Conservation (phyloP, 164 flowering plant genomes). For the Saururus chinensis region DNA sequence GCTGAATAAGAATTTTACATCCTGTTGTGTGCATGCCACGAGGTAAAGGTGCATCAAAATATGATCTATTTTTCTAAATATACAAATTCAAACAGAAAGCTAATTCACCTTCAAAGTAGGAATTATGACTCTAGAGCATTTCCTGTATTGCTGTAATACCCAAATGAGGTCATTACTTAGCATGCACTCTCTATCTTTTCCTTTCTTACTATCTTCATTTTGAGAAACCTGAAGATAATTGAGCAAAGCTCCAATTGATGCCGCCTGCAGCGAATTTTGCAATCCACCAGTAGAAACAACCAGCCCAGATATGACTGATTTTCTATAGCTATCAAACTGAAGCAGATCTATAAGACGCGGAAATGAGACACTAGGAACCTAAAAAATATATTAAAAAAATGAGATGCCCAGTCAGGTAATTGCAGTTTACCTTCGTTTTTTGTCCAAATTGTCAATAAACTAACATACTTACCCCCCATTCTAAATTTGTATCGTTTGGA, state of each 20-base stretch:
- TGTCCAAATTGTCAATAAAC: neutral
- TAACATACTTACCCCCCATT: conserved; percentile 67
- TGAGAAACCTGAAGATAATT: conserved; percentile 51
- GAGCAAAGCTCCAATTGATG: conserved; percentile 59
- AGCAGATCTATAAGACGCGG: conserved; percentile 79
- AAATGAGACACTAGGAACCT: conserved; percentile 76
- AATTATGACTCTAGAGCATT: conserved; percentile 72
- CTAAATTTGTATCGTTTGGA: conserved; percentile 33
- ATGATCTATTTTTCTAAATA: too few relatives aligned
- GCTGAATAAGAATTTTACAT: neutral
- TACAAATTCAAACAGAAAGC: neutral
- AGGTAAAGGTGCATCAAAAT: too few relatives aligned
- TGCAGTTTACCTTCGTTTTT: neutral
- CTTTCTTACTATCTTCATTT: conserved; percentile 17
- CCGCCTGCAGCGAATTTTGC: conserved; percentile 85
- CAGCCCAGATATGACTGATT: conserved; percentile 64
- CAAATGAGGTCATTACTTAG: conserved; percentile 62
- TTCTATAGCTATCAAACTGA: conserved; percentile 64
- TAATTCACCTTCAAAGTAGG: conserved; percentile 74
- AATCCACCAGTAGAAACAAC: conserved; percentile 85
- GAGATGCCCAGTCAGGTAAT: neutral
- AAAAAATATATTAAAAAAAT: conserved; percentile 13
- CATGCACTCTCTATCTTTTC: conserved; percentile 30
- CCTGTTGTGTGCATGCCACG: too few relatives aligned
- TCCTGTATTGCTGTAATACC: conserved; percentile 69